phyloP scores from a whole-genome alignment of 306 rosid species.

The Astragalus membranaceus region DNA sequence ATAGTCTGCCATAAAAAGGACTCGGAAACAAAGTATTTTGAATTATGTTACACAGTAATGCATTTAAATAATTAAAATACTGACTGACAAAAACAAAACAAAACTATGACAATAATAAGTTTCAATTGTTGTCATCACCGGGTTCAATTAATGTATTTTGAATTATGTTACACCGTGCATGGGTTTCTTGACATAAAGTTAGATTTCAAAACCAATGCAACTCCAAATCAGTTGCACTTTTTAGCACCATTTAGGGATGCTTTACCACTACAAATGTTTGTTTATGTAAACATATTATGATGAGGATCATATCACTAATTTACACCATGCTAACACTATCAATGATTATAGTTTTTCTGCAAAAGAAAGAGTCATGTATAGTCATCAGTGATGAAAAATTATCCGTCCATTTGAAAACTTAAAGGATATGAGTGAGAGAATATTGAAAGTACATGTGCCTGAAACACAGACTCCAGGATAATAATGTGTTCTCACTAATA shows the following conservation, averaged over 20 bases:
- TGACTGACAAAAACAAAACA: too few relatives aligned
- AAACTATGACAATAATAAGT: too few relatives aligned
- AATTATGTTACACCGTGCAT: too few relatives aligned
- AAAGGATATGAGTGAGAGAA: background rate
- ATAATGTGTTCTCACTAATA: background rate
- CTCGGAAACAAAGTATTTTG: too few relatives aligned
- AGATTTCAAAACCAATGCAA: background rate
- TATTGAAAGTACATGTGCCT: background rate
- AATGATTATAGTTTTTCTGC: background rate
- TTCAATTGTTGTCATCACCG: too few relatives aligned
- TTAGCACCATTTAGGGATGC: background rate
- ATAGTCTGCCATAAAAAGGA: too few relatives aligned
- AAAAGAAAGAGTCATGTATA: background rate
- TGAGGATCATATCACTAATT: background rate
- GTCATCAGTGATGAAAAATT: background rate
- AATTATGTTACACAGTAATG: too few relatives aligned
- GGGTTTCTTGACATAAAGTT: background rate
- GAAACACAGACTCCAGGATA: conserved; percentile 2
- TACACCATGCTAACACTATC: background rate
- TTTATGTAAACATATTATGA: background rate
- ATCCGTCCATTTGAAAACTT: background rate
- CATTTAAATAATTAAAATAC: too few relatives aligned
- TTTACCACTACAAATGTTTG: background rate
- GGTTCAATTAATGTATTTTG: too few relatives aligned
- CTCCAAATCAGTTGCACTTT: background rate